Conservation (phyloP, 768 basidiomycete genomes). For the Termitomyces sp. region DNA sequence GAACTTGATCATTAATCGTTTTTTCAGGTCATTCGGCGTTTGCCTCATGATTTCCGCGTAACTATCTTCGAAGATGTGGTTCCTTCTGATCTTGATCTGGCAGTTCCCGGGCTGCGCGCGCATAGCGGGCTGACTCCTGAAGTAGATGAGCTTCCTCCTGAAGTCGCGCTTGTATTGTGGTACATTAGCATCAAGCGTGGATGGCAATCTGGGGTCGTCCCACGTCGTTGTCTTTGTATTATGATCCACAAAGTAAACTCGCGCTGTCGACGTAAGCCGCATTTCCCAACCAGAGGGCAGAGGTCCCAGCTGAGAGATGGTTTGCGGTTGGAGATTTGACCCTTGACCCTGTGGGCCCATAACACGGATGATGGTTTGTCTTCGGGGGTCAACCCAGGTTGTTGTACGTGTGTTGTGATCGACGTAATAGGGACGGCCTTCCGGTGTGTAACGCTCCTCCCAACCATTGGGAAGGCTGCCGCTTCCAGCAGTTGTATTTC, state of each 20-base stretch:
- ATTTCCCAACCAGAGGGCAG: slow-evolving; percentile 99
- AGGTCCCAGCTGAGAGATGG: slow-evolving; percentile 94
- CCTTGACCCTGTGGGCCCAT: slow-evolving; percentile 93
- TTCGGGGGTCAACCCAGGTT: slow-evolving; percentile 99
- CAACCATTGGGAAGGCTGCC: slow-evolving; percentile 94
- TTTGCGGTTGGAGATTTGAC: slow-evolving; percentile 84
- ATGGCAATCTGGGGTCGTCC: slow-evolving; percentile 97
- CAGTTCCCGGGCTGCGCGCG: slow-evolving; percentile 98
- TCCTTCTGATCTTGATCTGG: slow-evolving; percentile 96
- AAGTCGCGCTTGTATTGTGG: slow-evolving; percentile 99
- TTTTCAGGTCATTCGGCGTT: slow-evolving; percentile 97
- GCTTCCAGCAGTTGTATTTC: slow-evolving; percentile 59
- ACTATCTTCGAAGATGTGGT: slow-evolving; percentile 98
- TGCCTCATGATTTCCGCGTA: slow-evolving; percentile 99
- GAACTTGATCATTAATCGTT: slow-evolving; percentile 99
- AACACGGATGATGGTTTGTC: slow-evolving; percentile 94
- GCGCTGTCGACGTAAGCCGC: slow-evolving; percentile 95
- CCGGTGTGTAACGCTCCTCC: slow-evolving; percentile 98
- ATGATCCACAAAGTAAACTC: slow-evolving; percentile 99
- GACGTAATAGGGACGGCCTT: slow-evolving; percentile 97
- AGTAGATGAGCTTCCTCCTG: slow-evolving; percentile 98
- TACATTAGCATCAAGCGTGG: slow-evolving; percentile 92
- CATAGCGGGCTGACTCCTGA: slow-evolving; percentile 97
- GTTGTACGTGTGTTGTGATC: slow-evolving; percentile 99
- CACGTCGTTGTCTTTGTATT: slow-evolving; percentile 99